Base-by-base conservation (phyloP, 2,329 filamentous ascomycete genomes). In the Cryphonectria nitschkei region DNA sequence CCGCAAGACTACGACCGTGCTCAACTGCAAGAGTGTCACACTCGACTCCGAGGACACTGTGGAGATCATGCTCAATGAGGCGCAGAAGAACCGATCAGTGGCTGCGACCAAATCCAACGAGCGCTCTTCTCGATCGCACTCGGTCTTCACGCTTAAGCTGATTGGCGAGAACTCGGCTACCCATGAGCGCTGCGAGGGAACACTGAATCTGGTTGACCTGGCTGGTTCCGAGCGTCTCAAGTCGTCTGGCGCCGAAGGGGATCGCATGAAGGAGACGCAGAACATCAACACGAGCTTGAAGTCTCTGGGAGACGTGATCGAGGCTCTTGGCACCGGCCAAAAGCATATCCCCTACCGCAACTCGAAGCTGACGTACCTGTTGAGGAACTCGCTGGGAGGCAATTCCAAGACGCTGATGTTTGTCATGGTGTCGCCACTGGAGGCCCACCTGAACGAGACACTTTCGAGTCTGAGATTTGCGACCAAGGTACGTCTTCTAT, bases 331-430 rank as follows among this genome's bases (percentile, higher is more conserved):
- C 19, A 89, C 91, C 73, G 93, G 93, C 43, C 93, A 92, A 69
- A 88, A 87, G 7, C 95, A 98, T 77, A 89, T 99, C 61, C 96
- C 96, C 1, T 99, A 98, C 83, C 87, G 96, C 68, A 98, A 98
- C 82, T 97, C 93, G 76, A 98, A 98, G 88, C 87, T 99, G 74
- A 99, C 96, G 11, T 97, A 98, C 78, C 87, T 99, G 63, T 87
- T 99, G 52, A 94, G 98, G 88, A 97, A 96, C 78, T 97, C 94
- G 3, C 85, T 99, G 9, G 95, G 96, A 4, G 96, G 96, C 22
- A 98, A 97, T 80, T 96, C 92, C 76, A 97, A 98, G 83, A 99
- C 96, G 0, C 90, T 99, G 76, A 99, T 99, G 96, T 97, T 99
- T 80, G 94, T 98, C 79, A 98, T 98, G 95, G 93, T 97, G 70